phyloP scores from a whole-genome alignment of 176 grass and related monocot species.

The Raddia guianensis region DNA sequence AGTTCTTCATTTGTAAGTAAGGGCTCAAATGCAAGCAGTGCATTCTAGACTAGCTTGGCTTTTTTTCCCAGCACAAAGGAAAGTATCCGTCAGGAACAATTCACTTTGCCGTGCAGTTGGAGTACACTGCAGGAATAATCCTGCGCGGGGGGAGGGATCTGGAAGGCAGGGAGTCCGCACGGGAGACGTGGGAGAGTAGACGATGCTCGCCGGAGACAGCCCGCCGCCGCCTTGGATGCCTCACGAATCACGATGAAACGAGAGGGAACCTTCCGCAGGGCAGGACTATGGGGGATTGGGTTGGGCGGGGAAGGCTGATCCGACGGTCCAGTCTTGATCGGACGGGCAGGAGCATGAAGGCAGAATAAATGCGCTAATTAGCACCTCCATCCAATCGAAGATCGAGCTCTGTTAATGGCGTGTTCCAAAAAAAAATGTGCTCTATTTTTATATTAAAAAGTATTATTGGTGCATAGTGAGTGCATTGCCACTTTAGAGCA shows the following conservation, averaged over 20 bases:
- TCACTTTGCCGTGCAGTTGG: not conserved
- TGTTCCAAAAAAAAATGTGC: no score
- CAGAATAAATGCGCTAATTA: no score
- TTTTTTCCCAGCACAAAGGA: not conserved
- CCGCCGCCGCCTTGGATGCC: conserved; percentile 44
- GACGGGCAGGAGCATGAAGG: no score
- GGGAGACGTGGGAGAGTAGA: conserved; percentile 40
- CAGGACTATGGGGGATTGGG: not conserved
- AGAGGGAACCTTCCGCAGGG: not conserved
- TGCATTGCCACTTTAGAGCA: no score
- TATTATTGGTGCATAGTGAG: no score
- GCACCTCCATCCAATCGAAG: no score
- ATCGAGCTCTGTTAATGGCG: no score
- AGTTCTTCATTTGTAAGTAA: no score
- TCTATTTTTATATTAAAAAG: no score
- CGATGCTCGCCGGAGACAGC: conserved; percentile 53
- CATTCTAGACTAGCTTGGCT: not conserved
- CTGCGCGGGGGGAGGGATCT: conserved; percentile 1
- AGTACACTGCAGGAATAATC: not conserved
- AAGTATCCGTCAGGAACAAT: not conserved
- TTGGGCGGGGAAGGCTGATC: conserved; percentile 15
- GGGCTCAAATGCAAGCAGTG: not conserved
- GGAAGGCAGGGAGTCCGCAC: conserved; percentile 26
- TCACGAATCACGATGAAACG: no score
- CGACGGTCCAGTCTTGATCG: not conserved